Evolutionary conservation across 768 basidiomycete genomes (phyloP), one percentile per base, ranked within the genome.

Genomic region (Pleurotus salmoneostramineus): DNA sequence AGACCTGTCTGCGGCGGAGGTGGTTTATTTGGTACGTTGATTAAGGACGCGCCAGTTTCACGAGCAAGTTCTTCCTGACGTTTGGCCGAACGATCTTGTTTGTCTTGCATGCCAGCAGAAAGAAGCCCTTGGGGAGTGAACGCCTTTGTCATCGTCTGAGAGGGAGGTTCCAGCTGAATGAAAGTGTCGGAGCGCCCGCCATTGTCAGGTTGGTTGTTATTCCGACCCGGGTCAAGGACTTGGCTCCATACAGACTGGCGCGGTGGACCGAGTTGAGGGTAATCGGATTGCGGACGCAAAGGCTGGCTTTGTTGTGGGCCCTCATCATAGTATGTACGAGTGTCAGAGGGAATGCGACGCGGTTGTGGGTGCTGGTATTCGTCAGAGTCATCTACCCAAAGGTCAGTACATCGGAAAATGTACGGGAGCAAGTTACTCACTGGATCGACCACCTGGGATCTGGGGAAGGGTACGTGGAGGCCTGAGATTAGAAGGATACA

Each of bases 11-110:
- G 94, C 6, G 97, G 95, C 2, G 93, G 92, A 0, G 93, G 94
- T 0, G 95, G 94, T 68, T 96, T 96, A 66, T 87, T 85, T 3
- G 93, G 93, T n/a, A 99, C 93, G 69, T 96, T 95, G 75, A 98
- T 87, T 55, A 98, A 81, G 3, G 94, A 93, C 12, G 85, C 91
- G 32, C 97, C 97, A 5, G 81, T 87, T 73, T 97, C 95, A 36
- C 95, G 81, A 7, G 97, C 97, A 8, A 92, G 73, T 69, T 97
- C 93, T 69, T 99, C 96, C 66, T 98, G 94, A 54, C 89, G 82
- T 71, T 95, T 95, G 2, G 97, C 97, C 33, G 95, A 97, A 36
- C 96, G 85, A 67, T 97, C 95, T 69, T 95, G 88, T 69, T 93
- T 93, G 69, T 98, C 95, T 66, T 96, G 93, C 62, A 98, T 78